Conservation (phyloP, 352 stramenopile species). For the Pythium pyrilobum region DNA sequence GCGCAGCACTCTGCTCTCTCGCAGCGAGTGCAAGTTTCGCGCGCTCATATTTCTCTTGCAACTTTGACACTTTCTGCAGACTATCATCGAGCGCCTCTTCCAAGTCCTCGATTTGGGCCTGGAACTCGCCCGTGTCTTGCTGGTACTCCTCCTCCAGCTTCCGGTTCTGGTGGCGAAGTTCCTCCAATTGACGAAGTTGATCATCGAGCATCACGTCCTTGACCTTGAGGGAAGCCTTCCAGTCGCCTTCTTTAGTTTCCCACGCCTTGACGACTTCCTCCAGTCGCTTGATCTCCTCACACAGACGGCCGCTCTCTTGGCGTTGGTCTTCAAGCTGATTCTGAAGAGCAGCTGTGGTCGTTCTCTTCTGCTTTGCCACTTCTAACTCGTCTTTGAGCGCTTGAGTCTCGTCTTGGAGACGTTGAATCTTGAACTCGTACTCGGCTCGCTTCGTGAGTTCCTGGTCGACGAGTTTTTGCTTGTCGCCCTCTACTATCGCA, state of each 20-base stretch:
- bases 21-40: slow-evolving; percentile 9
- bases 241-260: slow-evolving; percentile 45
- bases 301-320: slow-evolving; percentile 14
- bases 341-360: slow-evolving; percentile 16
- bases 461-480: slow-evolving; percentile 39
- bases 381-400: slow-evolving; percentile 29
- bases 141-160: slow-evolving; percentile 37
- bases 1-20: slow-evolving; percentile 16
- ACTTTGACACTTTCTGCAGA: slow-evolving; percentile 33
- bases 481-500: slow-evolving; percentile 45
- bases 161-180: slow-evolving; percentile 27
- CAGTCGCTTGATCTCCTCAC: slow-evolving; percentile 21
- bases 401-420: slow-evolving; percentile 17
- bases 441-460: slow-evolving; percentile 35
- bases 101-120: slow-evolving; percentile 53
- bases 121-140: slow-evolving; percentile 41
- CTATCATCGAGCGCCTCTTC: slow-evolving; percentile 54
- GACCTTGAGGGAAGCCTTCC: slow-evolving; percentile 52
- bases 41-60: slow-evolving; percentile 31
- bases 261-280: slow-evolving; percentile 19
- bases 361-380: slow-evolving; percentile 18
- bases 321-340: slow-evolving; percentile 21
- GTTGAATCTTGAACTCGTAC: slow-evolving; percentile 42
- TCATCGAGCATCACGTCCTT: slow-evolving; percentile 74
- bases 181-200: slow-evolving; percentile 44